phyloP scores from a whole-genome alignment of 495 filamentous ascomycete species.

The Penicillium subrubescens region DNA sequence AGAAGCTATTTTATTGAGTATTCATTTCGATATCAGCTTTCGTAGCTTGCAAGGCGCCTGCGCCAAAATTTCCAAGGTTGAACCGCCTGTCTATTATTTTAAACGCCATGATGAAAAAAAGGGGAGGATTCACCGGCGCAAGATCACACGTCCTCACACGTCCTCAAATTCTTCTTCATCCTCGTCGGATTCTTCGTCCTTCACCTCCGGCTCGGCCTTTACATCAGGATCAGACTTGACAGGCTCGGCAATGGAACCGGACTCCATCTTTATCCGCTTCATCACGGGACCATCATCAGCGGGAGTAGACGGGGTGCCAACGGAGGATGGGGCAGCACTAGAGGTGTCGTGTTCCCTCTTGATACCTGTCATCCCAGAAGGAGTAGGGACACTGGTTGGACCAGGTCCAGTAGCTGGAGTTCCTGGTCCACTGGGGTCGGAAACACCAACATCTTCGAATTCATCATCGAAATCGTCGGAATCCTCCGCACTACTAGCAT shows the following conservation, averaged over 20 bases:
- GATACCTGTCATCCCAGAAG: conserved; percentile 28
- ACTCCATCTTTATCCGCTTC: conserved; percentile 49
- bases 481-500: conserved; percentile 49
- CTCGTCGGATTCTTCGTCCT: conserved; percentile 52
- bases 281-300: conserved; percentile 42
- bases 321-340: conserved; percentile 44
- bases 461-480: conserved; percentile 53
- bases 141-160: conserved; percentile 45
- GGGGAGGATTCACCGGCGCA: background rate
- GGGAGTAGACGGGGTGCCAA: conserved; percentile 44
- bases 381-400: conserved; percentile 35
- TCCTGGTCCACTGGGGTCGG: conserved; percentile 39
- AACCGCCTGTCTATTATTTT: conserved; percentile 5
- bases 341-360: conserved; percentile 48
- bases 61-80: conserved; percentile 6
- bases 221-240: conserved; percentile 37
- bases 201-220: conserved; percentile 11
- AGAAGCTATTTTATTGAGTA: background rate
- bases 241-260: conserved; percentile 8
- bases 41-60: conserved; percentile 14
- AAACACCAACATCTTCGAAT: conserved; percentile 52
- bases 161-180: conserved; percentile 59
- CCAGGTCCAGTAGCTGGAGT: conserved; percentile 38
- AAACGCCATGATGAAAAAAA: background rate
- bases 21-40: background rate